Evolutionary conservation across 495 filamentous ascomycete genomes (phyloP).

Genomic region (Sphaerosporella brunnea): DNA sequence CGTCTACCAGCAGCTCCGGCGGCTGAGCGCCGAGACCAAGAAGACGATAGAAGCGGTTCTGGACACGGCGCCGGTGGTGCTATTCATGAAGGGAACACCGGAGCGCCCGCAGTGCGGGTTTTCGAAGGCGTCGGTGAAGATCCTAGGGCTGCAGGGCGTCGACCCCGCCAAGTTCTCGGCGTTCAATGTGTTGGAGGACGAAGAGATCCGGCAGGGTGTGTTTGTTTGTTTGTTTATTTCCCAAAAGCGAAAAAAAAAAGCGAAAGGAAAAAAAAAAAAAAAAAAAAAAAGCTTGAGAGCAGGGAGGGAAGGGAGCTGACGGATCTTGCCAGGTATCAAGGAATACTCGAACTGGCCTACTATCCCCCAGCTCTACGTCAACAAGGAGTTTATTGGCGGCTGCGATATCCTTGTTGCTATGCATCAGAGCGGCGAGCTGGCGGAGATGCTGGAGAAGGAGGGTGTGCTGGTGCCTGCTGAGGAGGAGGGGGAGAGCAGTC

Average conservation of each 20-base stretch:
- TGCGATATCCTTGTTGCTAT: conserved; percentile 94
- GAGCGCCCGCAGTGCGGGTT: conserved; percentile 97
- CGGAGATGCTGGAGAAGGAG: conserved; percentile 82
- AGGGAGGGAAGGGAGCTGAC: not conserved
- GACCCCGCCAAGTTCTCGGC: conserved; percentile 92
- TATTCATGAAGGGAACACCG: conserved; percentile 98
- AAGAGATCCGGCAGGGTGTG: conserved; percentile 69
- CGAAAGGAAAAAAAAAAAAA: not conserved
- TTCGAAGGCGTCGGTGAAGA: conserved; percentile 86
- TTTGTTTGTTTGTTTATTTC: not conserved
- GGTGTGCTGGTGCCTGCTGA: conserved; percentile 48
- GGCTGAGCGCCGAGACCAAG: conserved; percentile 58
- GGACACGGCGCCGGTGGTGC: conserved; percentile 66
- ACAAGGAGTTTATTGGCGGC: conserved; percentile 89
- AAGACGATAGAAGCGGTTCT: conserved; percentile 79
- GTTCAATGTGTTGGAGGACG: conserved; percentile 88
- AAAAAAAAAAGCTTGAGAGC: not conserved
- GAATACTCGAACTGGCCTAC: conserved; percentile 98
- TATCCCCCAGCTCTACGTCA: conserved; percentile 87
- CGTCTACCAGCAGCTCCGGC: conserved; percentile 30
- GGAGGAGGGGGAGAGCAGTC: conserved; percentile 1
- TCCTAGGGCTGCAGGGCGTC: conserved; percentile 83
- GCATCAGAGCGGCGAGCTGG: conserved; percentile 91
- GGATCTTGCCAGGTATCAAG: conserved; percentile 55
- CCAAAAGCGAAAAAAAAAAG: not conserved